phyloP scores from a whole-genome alignment of 2,329 filamentous ascomycete species.

The Fusarium staphyleae region DNA sequence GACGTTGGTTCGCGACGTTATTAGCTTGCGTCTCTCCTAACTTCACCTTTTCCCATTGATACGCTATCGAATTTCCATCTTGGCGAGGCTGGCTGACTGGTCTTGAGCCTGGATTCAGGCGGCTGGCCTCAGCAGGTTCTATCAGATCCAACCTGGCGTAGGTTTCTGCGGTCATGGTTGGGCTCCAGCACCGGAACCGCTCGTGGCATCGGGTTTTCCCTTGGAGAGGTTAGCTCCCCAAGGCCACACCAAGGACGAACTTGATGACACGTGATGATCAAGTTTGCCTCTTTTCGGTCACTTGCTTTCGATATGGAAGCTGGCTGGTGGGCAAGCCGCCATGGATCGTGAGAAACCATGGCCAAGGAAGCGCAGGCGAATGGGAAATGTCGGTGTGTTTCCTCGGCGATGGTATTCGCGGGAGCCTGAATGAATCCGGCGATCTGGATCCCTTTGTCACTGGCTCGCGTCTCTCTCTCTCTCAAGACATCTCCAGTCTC shows the following conservation, averaged over 20 bases:
- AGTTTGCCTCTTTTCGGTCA: conserved; percentile 26
- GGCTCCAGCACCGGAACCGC: conserved; percentile 24
- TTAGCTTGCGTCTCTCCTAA: not conserved
- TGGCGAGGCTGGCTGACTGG: conserved; percentile 14
- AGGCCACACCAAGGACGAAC: not conserved
- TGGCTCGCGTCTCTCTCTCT: conserved; percentile 10
- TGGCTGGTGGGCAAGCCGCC: too few relatives aligned
- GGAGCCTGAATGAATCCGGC: conserved; percentile 20
- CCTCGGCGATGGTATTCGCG: conserved; percentile 15
- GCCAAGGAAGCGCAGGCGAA: conserved; percentile 20
- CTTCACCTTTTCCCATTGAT: conserved; percentile 5
- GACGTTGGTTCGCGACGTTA: conserved; percentile 4
- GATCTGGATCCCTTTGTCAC: conserved; percentile 25
- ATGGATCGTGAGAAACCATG: conserved; percentile 22
- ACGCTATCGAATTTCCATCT: conserved; percentile 24
- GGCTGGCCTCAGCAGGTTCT: conserved; percentile 14
- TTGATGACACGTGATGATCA: conserved; percentile 27
- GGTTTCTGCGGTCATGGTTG: conserved; percentile 11
- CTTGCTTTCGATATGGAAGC: conserved; percentile 6
- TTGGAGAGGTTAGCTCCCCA: not conserved
- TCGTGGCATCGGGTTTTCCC: conserved; percentile 15
- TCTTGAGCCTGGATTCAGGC: conserved; percentile 5
- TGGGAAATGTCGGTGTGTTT: conserved; percentile 40
- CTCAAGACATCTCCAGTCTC: conserved; percentile 32
- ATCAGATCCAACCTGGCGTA: conserved; percentile 1